Conservation (phyloP, 495 filamentous ascomycete species). For the Aspergillus homomorphus region DNA sequence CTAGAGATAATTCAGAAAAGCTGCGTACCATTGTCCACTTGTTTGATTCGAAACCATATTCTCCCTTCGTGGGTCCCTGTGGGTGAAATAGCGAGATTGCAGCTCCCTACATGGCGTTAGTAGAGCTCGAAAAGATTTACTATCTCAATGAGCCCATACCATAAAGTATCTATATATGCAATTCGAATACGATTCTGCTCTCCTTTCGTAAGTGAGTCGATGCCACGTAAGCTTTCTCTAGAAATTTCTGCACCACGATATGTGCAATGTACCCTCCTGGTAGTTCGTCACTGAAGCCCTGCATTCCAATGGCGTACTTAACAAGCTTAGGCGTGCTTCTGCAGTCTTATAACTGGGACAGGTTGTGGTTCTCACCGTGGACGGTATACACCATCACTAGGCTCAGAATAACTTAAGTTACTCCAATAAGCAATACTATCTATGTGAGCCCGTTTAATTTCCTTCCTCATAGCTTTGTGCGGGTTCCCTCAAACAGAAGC, state of each 20-base stretch:
- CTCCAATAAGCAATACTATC: background rate
- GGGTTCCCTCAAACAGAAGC: too few species aligned
- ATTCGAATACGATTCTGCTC: background rate
- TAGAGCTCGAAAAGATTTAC: background rate
- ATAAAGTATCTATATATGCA: background rate
- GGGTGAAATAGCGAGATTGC: background rate
- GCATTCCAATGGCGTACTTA: background rate
- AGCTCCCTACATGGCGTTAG: background rate
- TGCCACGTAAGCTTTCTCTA: background rate
- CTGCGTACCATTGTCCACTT: background rate
- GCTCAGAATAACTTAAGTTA: background rate
- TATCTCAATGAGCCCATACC: background rate
- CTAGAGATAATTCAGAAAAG: background rate
- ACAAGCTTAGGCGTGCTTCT: background rate
- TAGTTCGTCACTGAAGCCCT: background rate
- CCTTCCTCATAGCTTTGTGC: background rate
- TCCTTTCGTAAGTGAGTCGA: background rate
- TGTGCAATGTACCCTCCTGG: background rate
- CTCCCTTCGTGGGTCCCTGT: background rate
- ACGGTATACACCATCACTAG: background rate
- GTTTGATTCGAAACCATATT: background rate
- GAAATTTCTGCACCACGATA: background rate
- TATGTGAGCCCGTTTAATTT: background rate
- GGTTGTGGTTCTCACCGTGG: background rate
- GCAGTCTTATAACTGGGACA: background rate